These are phyloP conservation scores for Hypericum perforatum DNA, from an alignment of 345 rosid genomes.

Conservation along the genomic window DNA sequence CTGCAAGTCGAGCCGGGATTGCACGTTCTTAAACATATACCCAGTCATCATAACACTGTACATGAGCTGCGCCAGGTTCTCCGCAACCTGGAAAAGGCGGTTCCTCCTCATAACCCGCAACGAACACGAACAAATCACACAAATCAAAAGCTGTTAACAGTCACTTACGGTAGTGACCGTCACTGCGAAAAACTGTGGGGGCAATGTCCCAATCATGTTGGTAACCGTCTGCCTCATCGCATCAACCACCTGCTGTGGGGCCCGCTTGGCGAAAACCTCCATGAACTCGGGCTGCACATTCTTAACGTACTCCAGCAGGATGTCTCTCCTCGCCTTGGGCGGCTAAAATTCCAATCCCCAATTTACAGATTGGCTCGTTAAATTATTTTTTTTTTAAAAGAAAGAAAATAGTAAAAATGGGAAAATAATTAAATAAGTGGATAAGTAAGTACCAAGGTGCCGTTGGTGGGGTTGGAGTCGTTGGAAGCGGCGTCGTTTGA, in stretches of 20 bases:
- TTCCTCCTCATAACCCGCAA: too few species aligned
- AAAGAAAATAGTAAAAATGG: neutral
- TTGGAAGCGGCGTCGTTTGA: slow-evolving; percentile 27
- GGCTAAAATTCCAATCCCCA: slow-evolving; percentile 14
- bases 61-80: slow-evolving; percentile 97
- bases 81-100: slow-evolving; percentile 61
- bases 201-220: slow-evolving; percentile 93
- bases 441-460: slow-evolving; percentile 42
- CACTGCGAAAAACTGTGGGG: slow-evolving; percentile 78
- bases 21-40: slow-evolving; percentile 90
- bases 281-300: slow-evolving; percentile 93
- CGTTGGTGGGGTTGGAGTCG: slow-evolving; percentile 57
- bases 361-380: too few species aligned
- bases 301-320: slow-evolving; percentile 83
- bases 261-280: slow-evolving; percentile 85
- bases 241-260: slow-evolving; percentile 88
- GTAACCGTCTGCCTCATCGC: slow-evolving; percentile 96
- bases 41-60: slow-evolving; percentile 95
- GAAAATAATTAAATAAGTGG: neutral
- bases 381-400: too few species aligned
- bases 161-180: slow-evolving; percentile 74
- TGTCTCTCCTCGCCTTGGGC: slow-evolving; percentile 70
- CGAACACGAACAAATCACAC: neutral
- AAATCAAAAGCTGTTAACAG: neutral
- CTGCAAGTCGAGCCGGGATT: slow-evolving; percentile 81